A percentile compares a stretch with the other conserved stretches of the same genome.
Evolutionary conservation across 1,284 basidiomycete species (phyloP).

Genomic region (Porogramme epimiltina): DNA sequence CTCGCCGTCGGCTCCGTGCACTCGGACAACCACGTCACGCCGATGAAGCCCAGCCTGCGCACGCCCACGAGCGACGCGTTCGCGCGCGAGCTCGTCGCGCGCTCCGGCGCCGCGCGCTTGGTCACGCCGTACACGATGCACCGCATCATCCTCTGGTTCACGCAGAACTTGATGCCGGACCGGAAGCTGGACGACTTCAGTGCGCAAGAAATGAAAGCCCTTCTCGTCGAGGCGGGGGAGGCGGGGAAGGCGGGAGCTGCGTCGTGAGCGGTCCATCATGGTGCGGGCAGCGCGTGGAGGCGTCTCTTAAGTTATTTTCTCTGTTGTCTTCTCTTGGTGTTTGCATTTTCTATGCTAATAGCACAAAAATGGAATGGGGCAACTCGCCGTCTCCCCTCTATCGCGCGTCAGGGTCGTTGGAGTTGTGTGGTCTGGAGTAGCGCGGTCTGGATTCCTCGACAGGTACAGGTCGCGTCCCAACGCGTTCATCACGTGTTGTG

Average conservation of each 20-base stretch:
- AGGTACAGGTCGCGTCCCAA: too few species aligned
- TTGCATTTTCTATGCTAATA: too few species aligned
- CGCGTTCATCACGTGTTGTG: too few species aligned
- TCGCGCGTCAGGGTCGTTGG: too few species aligned
- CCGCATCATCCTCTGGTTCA: constrained; percentile 13
- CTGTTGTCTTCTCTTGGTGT: too few species aligned
- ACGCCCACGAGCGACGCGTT: constrained; percentile 23
- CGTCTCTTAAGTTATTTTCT: too few species aligned
- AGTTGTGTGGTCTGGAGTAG: too few species aligned
- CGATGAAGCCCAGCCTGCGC: constrained; percentile 7
- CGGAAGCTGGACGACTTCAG: constrained; percentile 10
- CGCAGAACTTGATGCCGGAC: constrained; percentile 12
- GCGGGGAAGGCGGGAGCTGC: constrained; percentile 1
- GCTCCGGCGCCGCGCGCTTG: constrained; percentile 23
- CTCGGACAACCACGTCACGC: constrained; percentile 15
- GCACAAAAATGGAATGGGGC: too few species aligned
- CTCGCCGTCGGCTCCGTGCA: constrained; percentile 25
- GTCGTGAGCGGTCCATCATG: too few species aligned
- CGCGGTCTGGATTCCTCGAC: too few species aligned
- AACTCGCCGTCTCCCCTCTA: too few species aligned
- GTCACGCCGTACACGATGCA: constrained; percentile 24
- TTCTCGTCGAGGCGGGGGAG: constrained; percentile 8
- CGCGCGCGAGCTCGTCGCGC: constrained; percentile 20
- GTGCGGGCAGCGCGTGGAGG: too few species aligned
- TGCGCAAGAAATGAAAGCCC: constrained; percentile 16